A percentile compares a stretch with the other conserved stretches of the same genome.
These are phyloP conservation scores for Kluyveromyces starmeri DNA, from an alignment of 805 yeast species.

Conservation along the genomic window DNA sequence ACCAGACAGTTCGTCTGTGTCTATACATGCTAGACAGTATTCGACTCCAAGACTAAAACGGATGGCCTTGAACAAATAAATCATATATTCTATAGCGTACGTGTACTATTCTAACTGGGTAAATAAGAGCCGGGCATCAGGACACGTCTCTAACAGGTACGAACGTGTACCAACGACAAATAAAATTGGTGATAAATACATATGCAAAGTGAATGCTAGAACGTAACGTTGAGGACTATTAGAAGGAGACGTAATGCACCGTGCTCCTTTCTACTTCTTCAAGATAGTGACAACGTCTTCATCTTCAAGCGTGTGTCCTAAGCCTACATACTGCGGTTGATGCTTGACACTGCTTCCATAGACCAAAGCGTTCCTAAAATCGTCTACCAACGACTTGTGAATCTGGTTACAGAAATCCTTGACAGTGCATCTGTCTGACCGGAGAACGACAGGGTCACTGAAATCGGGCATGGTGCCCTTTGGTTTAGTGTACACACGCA, in stretches of 20 bases:
- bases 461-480: constrained; percentile 93
- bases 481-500: constrained; percentile 95
- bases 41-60: constrained; percentile 12
- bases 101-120: too few relatives aligned
- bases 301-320: constrained; percentile 74
- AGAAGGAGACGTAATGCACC: too few relatives aligned
- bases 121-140: too few relatives aligned
- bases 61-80: constrained; percentile 8
- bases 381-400: constrained; percentile 89
- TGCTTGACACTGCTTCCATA: constrained; percentile 94
- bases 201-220: too few relatives aligned
- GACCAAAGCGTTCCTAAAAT: constrained; percentile 87
- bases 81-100: not conserved
- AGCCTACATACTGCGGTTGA: constrained; percentile 94
- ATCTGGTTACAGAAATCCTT: constrained; percentile 96
- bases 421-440: constrained; percentile 73
- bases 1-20: constrained; percentile 1
- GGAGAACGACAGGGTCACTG: constrained; percentile 85
- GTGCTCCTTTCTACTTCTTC: constrained; percentile 60
- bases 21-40: not conserved
- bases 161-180: too few relatives aligned
- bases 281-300: constrained; percentile 96
- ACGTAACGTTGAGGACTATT: too few relatives aligned
- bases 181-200: too few relatives aligned
- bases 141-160: too few relatives aligned